Percentiles rank a stretch among this genome's conserved stretches.
These are phyloP conservation scores for Citrus medica DNA, from an alignment of 345 rosid species.

Conservation along the genomic window DNA sequence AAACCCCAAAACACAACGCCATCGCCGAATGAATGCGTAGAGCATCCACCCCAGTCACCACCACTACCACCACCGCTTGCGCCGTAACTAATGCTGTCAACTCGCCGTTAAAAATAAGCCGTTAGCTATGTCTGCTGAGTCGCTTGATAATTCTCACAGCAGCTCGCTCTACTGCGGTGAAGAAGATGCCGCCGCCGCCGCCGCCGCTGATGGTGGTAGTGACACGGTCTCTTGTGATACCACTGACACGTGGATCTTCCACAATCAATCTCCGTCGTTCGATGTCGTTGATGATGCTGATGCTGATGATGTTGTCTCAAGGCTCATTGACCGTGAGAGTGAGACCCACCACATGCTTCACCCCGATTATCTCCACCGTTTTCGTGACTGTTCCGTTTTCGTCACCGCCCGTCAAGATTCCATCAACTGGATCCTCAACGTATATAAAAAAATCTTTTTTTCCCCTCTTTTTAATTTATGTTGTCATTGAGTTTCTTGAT, in stretches of 20 bases:
- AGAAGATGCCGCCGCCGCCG: neutral
- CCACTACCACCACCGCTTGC: neutral
- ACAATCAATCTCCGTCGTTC: conserved; percentile 1
- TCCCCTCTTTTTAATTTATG: neutral
- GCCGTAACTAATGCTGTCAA: conserved; percentile 20
- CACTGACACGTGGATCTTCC: conserved; percentile 18
- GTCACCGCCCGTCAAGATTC: conserved; percentile 64
- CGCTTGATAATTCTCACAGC: conserved; percentile 15
- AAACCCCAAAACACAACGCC: conserved; percentile 9
- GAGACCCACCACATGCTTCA: conserved; percentile 38
- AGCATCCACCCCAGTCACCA: no score
- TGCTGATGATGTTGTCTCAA: conserved; percentile 8
- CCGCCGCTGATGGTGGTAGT: conserved; percentile 13
- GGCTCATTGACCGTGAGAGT: conserved; percentile 39
- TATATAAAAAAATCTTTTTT: neutral
- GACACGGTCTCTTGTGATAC: conserved; percentile 24
- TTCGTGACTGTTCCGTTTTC: conserved; percentile 42
- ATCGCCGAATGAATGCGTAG: neutral
- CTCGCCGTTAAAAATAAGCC: neutral
- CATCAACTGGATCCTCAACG: conserved; percentile 69
- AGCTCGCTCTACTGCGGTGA: conserved; percentile 14
- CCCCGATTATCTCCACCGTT: conserved; percentile 40
- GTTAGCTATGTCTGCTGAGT: conserved; percentile 4
- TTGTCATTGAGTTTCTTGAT: neutral
- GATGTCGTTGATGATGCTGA: conserved; percentile 19